Evolutionary conservation across 2,329 filamentous ascomycete species (phyloP), one percentile per base, ranked within the genome.

Genomic region (Davidsoniella neocaledoniae): DNA sequence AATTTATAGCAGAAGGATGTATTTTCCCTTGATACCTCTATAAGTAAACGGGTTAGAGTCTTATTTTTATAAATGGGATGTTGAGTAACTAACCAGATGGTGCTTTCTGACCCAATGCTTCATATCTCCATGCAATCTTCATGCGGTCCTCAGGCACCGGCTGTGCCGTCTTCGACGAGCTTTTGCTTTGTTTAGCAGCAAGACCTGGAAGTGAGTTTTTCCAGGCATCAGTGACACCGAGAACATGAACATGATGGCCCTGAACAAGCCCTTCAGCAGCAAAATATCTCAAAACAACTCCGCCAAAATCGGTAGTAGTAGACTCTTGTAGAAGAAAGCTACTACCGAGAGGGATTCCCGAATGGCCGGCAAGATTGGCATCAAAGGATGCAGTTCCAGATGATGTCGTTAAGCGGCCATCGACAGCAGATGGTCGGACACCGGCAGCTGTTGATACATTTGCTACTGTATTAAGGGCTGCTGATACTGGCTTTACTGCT

Each of bases 111-210:
- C 83, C 83, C 48, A 96, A 65, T 33, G 79, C 76, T 64, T 96
- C 88, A 66, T 98, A 98, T 63, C 91, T 76, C 91, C 91, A 98
- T 3, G 91, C 91, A 68, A 98, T 98, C 68, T 94, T 96, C 91
- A 98, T 96, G 55, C 90, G 83, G 12, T 72, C 71, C 21, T 52
- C 48, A 3, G 39, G 38, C 2, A 10, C 33, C 26, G 41, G 47
- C 3, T 48, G 12, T 9, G 8, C 8, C 16, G 50, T 12, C n/a
- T 42, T 47, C 21, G 25, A 38, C 7, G 40, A 38, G 14, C 25
- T 36, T 17, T 38, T 45, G 9, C 43, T 16, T 19, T 51, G 52
- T 19, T 51, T 52, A 23, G 41, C 37, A 12, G 52, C 72, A 33
- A 93, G 63, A 0, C 83, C 90, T 2, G 91, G 91, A 19, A 98